Percentiles rank a stretch among this genome's conserved stretches.
Evolutionary conservation across 2,329 filamentous ascomycete species (phyloP).

Genomic region (Alternaria conjuncta): DNA sequence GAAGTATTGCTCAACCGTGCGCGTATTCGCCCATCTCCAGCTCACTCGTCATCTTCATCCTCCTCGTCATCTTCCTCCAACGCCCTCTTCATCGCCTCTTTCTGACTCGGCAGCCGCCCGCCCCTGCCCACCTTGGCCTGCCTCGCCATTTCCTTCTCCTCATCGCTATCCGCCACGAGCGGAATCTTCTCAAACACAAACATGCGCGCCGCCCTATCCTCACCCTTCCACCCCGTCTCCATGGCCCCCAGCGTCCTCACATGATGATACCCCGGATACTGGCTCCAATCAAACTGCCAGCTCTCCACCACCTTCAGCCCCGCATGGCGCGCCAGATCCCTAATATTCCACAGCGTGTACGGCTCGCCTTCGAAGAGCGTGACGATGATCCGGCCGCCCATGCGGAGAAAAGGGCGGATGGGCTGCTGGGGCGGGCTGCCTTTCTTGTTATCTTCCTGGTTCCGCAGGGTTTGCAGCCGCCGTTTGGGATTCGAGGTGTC

Average conservation of each 20-base stretch:
- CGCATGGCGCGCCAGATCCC: conserved; percentile 80
- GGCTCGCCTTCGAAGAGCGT: conserved; percentile 93
- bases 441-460: conserved; percentile 5
- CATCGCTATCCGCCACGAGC: conserved; percentile 30
- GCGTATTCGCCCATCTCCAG: neutral
- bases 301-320: conserved; percentile 74
- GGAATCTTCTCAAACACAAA: conserved; percentile 54
- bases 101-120: conserved; percentile 9
- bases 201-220: conserved; percentile 55
- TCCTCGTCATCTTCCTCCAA: conserved; percentile 22
- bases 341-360: conserved; percentile 94
- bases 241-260: conserved; percentile 72
- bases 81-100: conserved; percentile 17
- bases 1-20: neutral
- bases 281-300: conserved; percentile 69
- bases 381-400: conserved; percentile 71
- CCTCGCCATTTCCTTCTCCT: conserved; percentile 26
- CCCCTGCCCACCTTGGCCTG: conserved; percentile 22
- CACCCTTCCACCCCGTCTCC: conserved; percentile 57
- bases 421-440: neutral
- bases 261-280: conserved; percentile 77
- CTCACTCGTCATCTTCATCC: neutral
- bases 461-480: conserved; percentile 19
- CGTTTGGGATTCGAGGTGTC: conserved; percentile 21
- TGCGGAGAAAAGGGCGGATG: conserved; percentile 51